These are phyloP conservation scores for Prunus davidiana DNA, from an alignment of 306 rosid species.

Conservation along the genomic window DNA sequence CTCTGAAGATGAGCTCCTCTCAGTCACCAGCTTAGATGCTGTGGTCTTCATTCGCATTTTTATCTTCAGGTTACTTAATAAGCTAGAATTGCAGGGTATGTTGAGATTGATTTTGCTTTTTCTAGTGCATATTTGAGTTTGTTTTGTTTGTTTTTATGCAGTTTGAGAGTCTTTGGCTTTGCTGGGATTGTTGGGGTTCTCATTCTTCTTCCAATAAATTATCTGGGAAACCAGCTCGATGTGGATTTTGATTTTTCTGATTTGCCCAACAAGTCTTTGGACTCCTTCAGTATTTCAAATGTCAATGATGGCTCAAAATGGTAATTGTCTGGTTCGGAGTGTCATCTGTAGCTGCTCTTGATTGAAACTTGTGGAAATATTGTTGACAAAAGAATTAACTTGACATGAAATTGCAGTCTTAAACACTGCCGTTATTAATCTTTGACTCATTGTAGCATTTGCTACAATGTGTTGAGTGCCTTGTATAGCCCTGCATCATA, in stretches of 20 bases:
- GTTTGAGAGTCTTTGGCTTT: constrained; percentile 60
- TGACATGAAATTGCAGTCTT: not conserved
- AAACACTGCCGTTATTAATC: not conserved
- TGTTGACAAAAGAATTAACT: not conserved
- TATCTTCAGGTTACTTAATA: constrained; percentile 54
- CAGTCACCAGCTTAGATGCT: constrained; percentile 65
- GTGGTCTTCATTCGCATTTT: constrained; percentile 73
- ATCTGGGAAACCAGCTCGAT: constrained; percentile 57
- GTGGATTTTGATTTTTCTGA: constrained; percentile 47
- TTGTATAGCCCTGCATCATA: not conserved
- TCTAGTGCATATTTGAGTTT: not conserved
- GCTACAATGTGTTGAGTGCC: not conserved
- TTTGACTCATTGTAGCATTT: not conserved
- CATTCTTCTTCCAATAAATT: constrained; percentile 76
- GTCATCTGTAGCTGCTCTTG: not conserved
- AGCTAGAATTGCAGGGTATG: not conserved
- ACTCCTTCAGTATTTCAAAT: constrained; percentile 77
- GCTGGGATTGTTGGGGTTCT: constrained; percentile 62
- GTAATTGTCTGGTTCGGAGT: constrained; percentile 29
- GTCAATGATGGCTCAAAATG: constrained; percentile 74
- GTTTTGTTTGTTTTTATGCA: constrained; percentile 25
- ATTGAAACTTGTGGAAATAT: not conserved
- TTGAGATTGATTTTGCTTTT: not conserved
- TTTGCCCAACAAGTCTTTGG: constrained; percentile 61
- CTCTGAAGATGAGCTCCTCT: constrained; percentile 60